These are phyloP conservation scores for Amanita phalloides DNA, from an alignment of 768 basidiomycete genomes.

Conservation along the genomic window DNA sequence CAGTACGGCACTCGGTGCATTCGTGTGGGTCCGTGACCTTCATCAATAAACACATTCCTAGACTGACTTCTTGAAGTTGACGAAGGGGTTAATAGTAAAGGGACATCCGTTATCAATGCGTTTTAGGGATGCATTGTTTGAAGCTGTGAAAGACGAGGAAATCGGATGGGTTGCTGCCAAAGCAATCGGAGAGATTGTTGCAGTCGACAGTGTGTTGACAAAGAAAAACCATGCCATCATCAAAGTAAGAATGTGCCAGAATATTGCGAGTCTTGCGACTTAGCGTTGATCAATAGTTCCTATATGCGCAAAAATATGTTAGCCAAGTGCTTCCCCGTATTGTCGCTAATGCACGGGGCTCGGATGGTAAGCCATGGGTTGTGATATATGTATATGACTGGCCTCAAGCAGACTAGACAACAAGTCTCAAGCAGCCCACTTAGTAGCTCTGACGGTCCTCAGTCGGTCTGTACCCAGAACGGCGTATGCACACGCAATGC, in stretches of 20 bases:
- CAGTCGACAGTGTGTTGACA: conserved; percentile 51
- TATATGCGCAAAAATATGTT: conserved; percentile 70
- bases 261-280: not conserved
- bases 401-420: conserved; percentile 26
- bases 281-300: conserved; percentile 32
- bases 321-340: conserved; percentile 62
- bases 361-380: conserved; percentile 30
- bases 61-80: conserved; percentile 36
- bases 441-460: conserved; percentile 76
- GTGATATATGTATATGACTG: not conserved
- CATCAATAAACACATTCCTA: not conserved
- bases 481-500: conserved; percentile 60
- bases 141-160: conserved; percentile 52
- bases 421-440: conserved; percentile 50
- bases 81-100: conserved; percentile 70
- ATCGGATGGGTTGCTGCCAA: conserved; percentile 70
- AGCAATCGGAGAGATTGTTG: conserved; percentile 57
- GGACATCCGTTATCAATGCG: conserved; percentile 47
- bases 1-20: conserved; percentile 40
- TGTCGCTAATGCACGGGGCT: conserved; percentile 51
- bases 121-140: conserved; percentile 57
- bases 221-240: conserved; percentile 73
- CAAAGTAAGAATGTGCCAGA: conserved; percentile 37
- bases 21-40: conserved; percentile 51
- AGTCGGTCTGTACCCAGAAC: conserved; percentile 72